Conservation (phyloP, 2,329 filamentous ascomycete genomes). For the Penicillium sp. region DNA sequence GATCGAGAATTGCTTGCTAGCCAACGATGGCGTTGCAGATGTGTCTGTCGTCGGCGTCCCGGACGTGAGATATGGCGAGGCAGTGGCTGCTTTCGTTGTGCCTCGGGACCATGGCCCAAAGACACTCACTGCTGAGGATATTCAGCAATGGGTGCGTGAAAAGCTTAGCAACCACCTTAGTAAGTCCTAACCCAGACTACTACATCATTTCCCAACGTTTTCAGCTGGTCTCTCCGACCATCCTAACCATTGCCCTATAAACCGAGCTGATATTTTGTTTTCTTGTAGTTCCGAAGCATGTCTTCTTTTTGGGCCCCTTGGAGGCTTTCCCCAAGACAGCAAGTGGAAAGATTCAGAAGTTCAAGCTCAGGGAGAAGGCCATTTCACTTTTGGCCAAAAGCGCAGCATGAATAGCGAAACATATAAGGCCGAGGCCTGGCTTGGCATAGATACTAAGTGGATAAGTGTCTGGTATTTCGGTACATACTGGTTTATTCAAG, state of each 20-base stretch:
- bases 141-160: constrained; percentile 69
- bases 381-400: constrained; percentile 46
- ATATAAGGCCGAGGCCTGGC: neutral
- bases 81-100: constrained; percentile 79
- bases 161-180: constrained; percentile 69
- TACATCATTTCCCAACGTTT: neutral
- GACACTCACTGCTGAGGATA: constrained; percentile 54
- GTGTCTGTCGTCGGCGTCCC: constrained; percentile 80
- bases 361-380: constrained; percentile 71
- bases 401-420: constrained; percentile 1
- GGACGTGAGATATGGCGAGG: constrained; percentile 80
- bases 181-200: constrained; percentile 33
- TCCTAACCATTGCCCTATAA: neutral
- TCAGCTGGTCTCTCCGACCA: neutral
- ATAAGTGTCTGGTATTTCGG: neutral
- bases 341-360: constrained; percentile 97
- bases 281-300: constrained; percentile 68
- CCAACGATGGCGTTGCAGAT: constrained; percentile 67
- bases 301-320: constrained; percentile 68
- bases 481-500: neutral
- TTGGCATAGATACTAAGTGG: neutral
- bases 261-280: neutral
- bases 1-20: constrained; percentile 82
- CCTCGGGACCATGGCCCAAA: constrained; percentile 38
- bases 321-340: constrained; percentile 89